Base-by-base conservation (phyloP, 108 stramenopile genomes). In the Pinguiococcus pyrenoidosus region DNA sequence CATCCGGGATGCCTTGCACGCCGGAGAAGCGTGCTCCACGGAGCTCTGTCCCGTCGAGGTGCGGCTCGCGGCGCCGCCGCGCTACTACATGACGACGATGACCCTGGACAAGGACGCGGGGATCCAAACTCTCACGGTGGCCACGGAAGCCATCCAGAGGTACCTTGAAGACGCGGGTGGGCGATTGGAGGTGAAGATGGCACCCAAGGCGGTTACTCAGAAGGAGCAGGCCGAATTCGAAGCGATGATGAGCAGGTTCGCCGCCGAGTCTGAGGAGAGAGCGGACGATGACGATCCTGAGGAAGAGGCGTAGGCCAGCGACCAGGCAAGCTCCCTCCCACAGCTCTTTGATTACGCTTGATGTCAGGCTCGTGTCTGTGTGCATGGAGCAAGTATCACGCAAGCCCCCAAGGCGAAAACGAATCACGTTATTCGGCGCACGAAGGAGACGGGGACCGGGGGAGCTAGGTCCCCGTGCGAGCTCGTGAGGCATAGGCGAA, bases 141-240 rank as follows among this genome's bases (percentile, higher is more conserved):
- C 89, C 23, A 93, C 92, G 69, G 86, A 84, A 44, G 71, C 62
- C 3, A 87, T 97, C 56, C 59, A 73, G 16, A 73, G 75, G 42
- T 80, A 66, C 25, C 92, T 97, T 52, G 50, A 60, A 4, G 77
- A 60, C 10, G 87, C 81, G 66, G 92, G 89, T 39, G 96, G 96
- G 16, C 87, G 86, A 68, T 75, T 97, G 52, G 89, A 93, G 62
- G 85, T 97, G 21, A 92, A 93, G 68, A 89, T 93, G 89, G 89
- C 83, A 32, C 88, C 96, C 26, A 94, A 97, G 86, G 92, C 84
- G 27, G 92, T 94, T 10, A 85, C 85, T 68, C 57, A 87, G 52
- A 89, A 90, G 73, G 96, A 97, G 74, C 92, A 97, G 77, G 76
- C 81, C 2, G 92, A 92, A 46, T 74, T 97, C 49, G 85, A 89